Evolutionary conservation across 768 basidiomycete genomes (phyloP).

Genomic region (Phanerodontia chrysosporium): DNA sequence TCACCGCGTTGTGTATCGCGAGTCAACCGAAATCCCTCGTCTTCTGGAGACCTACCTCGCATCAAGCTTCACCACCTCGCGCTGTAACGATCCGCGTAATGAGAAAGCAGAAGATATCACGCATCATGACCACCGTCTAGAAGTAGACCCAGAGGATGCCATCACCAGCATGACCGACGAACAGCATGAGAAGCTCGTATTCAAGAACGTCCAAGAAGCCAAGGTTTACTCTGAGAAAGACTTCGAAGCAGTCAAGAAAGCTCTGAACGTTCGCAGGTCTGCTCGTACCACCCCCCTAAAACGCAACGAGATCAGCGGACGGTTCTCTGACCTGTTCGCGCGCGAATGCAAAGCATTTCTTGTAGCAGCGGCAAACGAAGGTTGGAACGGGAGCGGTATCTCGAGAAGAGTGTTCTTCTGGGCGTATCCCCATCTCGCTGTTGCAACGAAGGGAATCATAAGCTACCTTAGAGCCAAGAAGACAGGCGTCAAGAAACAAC

Average conservation of each 20-base stretch:
- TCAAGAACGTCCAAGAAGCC: background rate
- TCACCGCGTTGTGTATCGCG: background rate
- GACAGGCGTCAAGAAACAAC: background rate
- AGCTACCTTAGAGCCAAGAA: background rate
- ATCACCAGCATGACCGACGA: background rate
- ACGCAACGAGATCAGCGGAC: background rate
- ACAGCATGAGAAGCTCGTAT: background rate
- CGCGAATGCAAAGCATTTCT: background rate
- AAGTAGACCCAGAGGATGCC: background rate
- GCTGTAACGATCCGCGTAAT: too few relatives aligned
- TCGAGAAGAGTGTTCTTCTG: background rate
- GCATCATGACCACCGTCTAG: too few relatives aligned
- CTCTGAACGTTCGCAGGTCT: background rate
- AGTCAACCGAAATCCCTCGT: too few relatives aligned
- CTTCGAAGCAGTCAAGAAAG: background rate
- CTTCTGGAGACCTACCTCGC: background rate
- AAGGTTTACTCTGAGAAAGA: background rate
- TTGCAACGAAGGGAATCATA: background rate
- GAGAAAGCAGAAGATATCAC: too few relatives aligned
- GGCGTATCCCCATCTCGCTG: background rate
- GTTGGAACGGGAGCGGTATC: background rate
- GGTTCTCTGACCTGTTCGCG: background rate
- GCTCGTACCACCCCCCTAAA: background rate
- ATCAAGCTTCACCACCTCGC: too few relatives aligned
- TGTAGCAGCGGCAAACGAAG: background rate